Percentiles rank a stretch among this genome's conserved stretches.
Conservation (phyloP, 2,329 filamentous ascomycete genomes). For the Bipolaris gigantea region DNA sequence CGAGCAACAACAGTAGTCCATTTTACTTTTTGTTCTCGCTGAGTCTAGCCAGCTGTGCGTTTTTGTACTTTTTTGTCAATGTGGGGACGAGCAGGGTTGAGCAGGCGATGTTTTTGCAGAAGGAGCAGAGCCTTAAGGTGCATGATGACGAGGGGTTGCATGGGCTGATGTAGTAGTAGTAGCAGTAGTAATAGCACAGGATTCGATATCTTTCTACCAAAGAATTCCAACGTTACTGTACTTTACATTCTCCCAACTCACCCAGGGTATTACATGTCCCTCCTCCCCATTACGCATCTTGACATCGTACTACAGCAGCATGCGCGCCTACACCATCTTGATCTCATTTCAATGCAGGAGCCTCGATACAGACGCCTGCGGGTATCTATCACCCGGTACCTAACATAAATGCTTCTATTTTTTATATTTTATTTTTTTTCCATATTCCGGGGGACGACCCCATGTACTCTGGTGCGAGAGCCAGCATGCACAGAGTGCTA, state of each 20-base stretch:
- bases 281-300: constrained; percentile 4
- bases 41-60: constrained; percentile 25
- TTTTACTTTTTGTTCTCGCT: constrained; percentile 63
- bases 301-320: constrained; percentile 34
- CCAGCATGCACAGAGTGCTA: neutral
- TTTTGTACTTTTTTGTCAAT: constrained; percentile 30
- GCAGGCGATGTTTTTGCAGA: constrained; percentile 28
- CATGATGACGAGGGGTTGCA: constrained; percentile 1
- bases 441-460: too few relatives aligned
- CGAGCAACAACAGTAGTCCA: constrained; percentile 60
- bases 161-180: neutral
- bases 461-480: neutral
- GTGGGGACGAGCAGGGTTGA: constrained; percentile 30
- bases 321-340: constrained; percentile 36
- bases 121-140: constrained; percentile 20
- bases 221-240: too few relatives aligned
- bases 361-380: too few relatives aligned
- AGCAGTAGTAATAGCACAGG: too few relatives aligned
- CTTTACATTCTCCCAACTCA: too few relatives aligned
- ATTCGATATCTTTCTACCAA: too few relatives aligned
- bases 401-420: too few relatives aligned
- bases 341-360: too few relatives aligned
- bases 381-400: too few relatives aligned
- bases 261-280: too few relatives aligned
- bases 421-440: too few relatives aligned